Conservation (phyloP, 2,329 filamentous ascomycete genomes). For the Lachnellula cervina region DNA sequence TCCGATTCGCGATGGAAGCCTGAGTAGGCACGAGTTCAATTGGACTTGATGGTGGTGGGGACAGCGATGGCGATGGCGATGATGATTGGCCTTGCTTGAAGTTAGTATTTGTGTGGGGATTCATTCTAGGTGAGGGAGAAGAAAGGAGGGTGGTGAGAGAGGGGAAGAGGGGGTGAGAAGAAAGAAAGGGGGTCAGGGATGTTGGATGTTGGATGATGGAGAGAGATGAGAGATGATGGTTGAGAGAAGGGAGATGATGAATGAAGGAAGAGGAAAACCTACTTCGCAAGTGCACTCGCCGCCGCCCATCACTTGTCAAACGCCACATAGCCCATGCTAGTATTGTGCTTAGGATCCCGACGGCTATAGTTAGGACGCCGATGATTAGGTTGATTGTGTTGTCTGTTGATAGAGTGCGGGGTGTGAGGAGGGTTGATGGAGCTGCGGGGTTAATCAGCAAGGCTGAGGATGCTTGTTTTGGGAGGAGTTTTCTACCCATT, state of each 20-base stretch:
- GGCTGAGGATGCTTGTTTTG: not conserved
- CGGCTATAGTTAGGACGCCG: not conserved
- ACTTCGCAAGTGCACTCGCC: not conserved
- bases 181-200: no score
- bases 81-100: no score
- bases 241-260: no score
- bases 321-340: constrained; percentile 8
- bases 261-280: no score
- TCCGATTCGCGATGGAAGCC: not conserved
- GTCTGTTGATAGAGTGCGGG: constrained; percentile 1
- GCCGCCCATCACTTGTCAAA: not conserved
- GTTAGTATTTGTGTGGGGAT: no score
- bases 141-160: no score
- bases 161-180: no score
- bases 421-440: not conserved
- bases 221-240: no score
- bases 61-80: not conserved
- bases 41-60: not conserved
- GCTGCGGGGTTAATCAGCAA: not conserved
- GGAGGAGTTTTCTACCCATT: not conserved
- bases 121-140: no score
- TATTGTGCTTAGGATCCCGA: not conserved
- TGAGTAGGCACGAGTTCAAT: not conserved
- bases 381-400: constrained; percentile 2
- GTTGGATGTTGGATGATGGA: no score